Percentiles rank a stretch among this genome's conserved stretches.
Evolutionary conservation across 805 yeast species (phyloP).

Genomic region (Pichia insulana): DNA sequence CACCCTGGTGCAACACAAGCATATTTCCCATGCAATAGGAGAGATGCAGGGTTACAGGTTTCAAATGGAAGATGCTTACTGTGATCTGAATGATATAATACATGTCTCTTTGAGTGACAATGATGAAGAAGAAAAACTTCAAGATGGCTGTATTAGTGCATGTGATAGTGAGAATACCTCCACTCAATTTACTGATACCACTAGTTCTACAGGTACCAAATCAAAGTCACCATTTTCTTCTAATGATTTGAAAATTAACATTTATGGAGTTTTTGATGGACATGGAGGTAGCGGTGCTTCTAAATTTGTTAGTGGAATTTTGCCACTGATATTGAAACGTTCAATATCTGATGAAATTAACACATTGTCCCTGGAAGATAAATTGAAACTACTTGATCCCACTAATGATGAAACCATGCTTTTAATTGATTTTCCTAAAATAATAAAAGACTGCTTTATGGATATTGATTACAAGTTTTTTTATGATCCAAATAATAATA

Average conservation of each 20-base stretch:
- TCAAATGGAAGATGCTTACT: conserved; percentile 71
- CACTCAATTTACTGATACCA: not conserved
- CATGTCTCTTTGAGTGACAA: conserved; percentile 2
- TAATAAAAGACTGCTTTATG: conserved; percentile 37
- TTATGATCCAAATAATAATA: conserved; percentile 28
- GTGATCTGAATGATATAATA: conserved; percentile 31
- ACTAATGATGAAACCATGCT: conserved; percentile 9
- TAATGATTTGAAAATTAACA: conserved; percentile 22
- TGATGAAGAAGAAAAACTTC: not conserved
- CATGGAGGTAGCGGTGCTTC: conserved; percentile 70
- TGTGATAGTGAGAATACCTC: not conserved
- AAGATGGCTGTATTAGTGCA: not conserved
- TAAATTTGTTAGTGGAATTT: conserved; percentile 37
- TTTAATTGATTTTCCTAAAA: conserved; percentile 20
- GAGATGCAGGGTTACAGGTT: conserved; percentile 73
- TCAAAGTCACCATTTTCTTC: not conserved
- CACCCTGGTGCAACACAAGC: conserved; percentile 35
- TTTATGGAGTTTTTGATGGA: conserved; percentile 75
- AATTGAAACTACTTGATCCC: conserved; percentile 13
- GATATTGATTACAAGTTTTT: conserved; percentile 38
- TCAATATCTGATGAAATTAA: conserved; percentile 13
- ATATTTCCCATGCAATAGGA: conserved; percentile 53
- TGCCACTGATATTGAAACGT: conserved; percentile 23
- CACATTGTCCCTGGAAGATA: conserved; percentile 13
- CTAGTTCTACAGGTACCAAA: conserved; percentile 2